phyloP scores from a whole-genome alignment of 176 grass and related monocot genomes.

The Hsuehochloa calcarea region DNA sequence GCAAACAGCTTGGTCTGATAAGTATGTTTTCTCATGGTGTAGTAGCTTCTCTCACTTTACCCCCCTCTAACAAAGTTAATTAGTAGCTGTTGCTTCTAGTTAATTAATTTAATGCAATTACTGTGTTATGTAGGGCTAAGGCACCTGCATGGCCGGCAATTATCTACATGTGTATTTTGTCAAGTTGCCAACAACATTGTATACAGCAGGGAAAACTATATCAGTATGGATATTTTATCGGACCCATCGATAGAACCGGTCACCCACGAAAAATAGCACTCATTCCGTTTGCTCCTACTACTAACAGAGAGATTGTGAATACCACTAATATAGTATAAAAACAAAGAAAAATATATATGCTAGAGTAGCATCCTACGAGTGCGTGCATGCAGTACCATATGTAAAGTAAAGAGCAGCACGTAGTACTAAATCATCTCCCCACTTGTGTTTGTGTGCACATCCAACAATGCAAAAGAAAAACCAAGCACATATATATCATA shows the following conservation, averaged over 20 bases:
- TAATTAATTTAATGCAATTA: not conserved
- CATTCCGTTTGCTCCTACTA: not conserved
- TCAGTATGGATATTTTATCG: too few species aligned
- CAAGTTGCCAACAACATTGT: not conserved
- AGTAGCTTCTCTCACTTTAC: not conserved
- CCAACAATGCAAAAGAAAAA: not conserved
- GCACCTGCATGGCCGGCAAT: too few species aligned
- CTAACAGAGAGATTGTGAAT: not conserved
- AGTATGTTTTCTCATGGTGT: not conserved
- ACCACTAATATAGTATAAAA: not conserved
- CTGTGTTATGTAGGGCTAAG: not conserved
- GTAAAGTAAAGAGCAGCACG: not conserved
- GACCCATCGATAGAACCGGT: too few species aligned
- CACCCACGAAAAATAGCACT: not conserved
- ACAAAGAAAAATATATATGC: not conserved
- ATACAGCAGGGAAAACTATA: too few species aligned
- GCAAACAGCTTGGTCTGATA: constrained; percentile 6
- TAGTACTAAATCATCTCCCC: not conserved
- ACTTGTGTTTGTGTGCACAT: not conserved
- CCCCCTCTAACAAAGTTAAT: too few species aligned
- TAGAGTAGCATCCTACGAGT: not conserved
- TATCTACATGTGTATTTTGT: not conserved
- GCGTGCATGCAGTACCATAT: not conserved
- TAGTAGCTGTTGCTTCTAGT: not conserved
- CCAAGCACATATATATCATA: not conserved